Evolutionary conservation across 768 basidiomycete species (phyloP), one percentile per base, ranked within the genome.

Genomic region (Boletus reticulatus): DNA sequence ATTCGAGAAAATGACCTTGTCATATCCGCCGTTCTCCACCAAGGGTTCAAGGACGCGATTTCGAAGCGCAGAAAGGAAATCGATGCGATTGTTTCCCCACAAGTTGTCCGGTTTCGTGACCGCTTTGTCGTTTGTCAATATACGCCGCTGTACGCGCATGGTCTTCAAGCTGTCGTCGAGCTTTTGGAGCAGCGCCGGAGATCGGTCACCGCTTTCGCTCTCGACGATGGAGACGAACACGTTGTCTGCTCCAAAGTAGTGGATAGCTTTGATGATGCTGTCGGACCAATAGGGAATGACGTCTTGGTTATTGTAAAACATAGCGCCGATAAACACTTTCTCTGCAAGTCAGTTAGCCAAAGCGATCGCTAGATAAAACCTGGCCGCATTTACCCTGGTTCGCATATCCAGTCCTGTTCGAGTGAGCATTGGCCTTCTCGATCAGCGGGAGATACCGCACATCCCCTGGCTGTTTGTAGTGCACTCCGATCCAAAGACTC

Each of bases 31-130:
- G 0, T 41, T 46, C 46, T 66, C 55, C 11, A 73, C 60, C 24
- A 79, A 63, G 7, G 78, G 78, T 53, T 78, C 73, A 34, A 80
- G 63, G 5, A 64, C 78, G 34, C 68, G 70, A 58, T 80, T 78
- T 32, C 77, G 72, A 19, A 73, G 67, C 3, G 67, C 45, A 6
- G 64, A 14, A 13, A 65, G 62, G 22, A 44, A 67, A 4, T 16
- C 0, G 13, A 59, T 56, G 10, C 59, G 62, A 24, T 53, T 8
- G 5, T 29, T 27, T 0, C 20, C 47, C 3, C 1, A 4, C 43
- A 62, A 20, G 14, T 52, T 7, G 4, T 43, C 32, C 6, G 62
- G 65, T 27, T 20, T 64, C 22, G 44, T 14, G 12, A 66, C 16
- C 46, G 31, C 39, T 5, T 1, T 34, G 20, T 62, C 65, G 3